A percentile compares a stretch with the other conserved stretches of the same genome.
Conservation (phyloP, 2,329 filamentous ascomycete genomes). For the Penicillium crustosum region DNA sequence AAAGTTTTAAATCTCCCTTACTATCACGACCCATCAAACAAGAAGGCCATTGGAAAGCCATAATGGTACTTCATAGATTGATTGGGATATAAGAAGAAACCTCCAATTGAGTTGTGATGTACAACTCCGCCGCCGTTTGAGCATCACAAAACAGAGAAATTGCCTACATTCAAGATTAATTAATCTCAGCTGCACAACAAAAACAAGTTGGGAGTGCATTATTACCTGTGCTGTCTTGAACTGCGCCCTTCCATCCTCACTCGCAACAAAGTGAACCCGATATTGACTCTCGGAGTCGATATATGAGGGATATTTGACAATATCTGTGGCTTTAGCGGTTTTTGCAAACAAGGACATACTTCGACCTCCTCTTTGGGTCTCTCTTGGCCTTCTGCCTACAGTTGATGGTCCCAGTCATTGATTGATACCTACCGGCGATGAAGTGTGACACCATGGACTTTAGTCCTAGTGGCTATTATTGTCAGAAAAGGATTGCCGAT, state of each 20-base stretch:
- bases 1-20: neutral
- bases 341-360: neutral
- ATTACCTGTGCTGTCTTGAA: neutral
- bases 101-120: neutral
- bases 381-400: neutral
- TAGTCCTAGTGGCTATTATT: neutral
- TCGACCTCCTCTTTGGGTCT: neutral
- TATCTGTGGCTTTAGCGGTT: neutral
- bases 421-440: neutral
- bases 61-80: neutral
- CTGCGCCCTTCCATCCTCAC: neutral
- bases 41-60: rapidly evolving
- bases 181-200: neutral
- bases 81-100: neutral
- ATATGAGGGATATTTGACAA: neutral
- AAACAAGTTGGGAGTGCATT: neutral
- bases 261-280: neutral
- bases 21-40: neutral
- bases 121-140: neutral
- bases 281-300: neutral
- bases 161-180: neutral
- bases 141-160: neutral
- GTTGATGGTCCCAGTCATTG: no score
- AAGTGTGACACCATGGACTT: neutral
- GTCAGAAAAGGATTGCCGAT: neutral